These are phyloP conservation scores for Petunia secreta DNA, from an alignment of 257 asterid genomes.

Conservation along the genomic window DNA sequence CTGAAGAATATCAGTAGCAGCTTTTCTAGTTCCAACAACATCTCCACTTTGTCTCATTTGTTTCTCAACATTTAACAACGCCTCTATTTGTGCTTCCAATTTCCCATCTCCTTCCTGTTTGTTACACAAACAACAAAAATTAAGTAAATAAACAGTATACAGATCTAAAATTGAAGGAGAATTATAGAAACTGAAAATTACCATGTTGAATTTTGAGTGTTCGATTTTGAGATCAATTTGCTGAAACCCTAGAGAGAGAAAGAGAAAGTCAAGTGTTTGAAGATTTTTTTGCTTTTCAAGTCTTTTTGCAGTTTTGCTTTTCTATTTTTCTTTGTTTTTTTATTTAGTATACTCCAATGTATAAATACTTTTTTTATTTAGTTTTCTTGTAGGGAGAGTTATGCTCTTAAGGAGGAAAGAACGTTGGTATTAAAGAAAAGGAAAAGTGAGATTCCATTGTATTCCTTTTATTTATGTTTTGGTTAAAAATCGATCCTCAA, in stretches of 20 bases:
- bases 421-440: no score
- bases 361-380: not conserved
- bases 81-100: constrained; percentile 77
- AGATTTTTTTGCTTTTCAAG: not conserved
- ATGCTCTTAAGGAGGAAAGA: not conserved
- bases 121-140: no score
- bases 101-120: constrained; percentile 77
- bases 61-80: constrained; percentile 86
- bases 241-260: constrained; percentile 31
- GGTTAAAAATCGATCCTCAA: no score
- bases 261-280: not conserved
- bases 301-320: not conserved
- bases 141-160: not conserved
- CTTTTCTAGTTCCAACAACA: constrained; percentile 80
- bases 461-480: no score
- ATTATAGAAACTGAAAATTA: constrained; percentile 5
- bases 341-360: no score
- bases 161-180: not conserved
- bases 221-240: constrained; percentile 27
- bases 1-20: constrained; percentile 80
- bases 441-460: no score
- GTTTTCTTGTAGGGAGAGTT: not conserved
- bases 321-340: not conserved
- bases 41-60: constrained; percentile 92
- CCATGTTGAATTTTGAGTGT: constrained; percentile 26